phyloP scores from a whole-genome alignment of 148 eudicot genomes.

The Linanthus parryae region DNA sequence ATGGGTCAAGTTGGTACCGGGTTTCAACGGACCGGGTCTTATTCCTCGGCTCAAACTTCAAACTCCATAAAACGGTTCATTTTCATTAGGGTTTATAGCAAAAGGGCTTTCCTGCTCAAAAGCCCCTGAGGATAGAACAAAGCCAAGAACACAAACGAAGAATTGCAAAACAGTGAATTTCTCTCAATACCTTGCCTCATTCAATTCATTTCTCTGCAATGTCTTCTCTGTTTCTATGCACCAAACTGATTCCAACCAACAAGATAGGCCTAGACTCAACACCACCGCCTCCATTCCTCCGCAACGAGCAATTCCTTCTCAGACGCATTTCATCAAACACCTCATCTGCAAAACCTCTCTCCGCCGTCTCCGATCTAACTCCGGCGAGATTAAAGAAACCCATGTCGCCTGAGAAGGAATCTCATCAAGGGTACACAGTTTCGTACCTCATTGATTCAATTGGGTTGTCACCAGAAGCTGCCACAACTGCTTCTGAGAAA shows the following conservation, averaged over 20 bases:
- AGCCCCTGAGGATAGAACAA: too few species aligned
- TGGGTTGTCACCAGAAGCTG: conserved; percentile 1
- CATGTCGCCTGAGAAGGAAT: background rate
- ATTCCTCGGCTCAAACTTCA: too few species aligned
- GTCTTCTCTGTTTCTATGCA: background rate
- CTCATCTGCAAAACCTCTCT: background rate
- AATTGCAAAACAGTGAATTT: too few species aligned
- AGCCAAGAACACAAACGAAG: too few species aligned
- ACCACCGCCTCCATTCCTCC: background rate
- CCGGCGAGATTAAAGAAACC: background rate
- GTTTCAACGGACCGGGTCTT: too few species aligned
- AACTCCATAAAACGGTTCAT: too few species aligned
- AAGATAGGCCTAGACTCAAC: background rate
- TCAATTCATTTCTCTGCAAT: background rate
- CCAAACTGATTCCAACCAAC: background rate
- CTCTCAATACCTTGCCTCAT: too few species aligned
- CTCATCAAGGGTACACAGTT: background rate
- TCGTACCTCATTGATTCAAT: background rate
- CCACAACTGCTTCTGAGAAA: background rate
- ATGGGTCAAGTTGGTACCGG: too few species aligned
- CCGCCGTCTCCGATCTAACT: too few species aligned
- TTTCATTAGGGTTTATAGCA: too few species aligned
- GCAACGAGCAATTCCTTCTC: background rate
- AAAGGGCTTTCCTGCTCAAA: too few species aligned
- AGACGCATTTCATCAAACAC: background rate